A percentile compares a stretch with the other conserved stretches of the same genome.
Conservation (phyloP, 73 alveolate species). For the Paramecium octaurelia region DNA sequence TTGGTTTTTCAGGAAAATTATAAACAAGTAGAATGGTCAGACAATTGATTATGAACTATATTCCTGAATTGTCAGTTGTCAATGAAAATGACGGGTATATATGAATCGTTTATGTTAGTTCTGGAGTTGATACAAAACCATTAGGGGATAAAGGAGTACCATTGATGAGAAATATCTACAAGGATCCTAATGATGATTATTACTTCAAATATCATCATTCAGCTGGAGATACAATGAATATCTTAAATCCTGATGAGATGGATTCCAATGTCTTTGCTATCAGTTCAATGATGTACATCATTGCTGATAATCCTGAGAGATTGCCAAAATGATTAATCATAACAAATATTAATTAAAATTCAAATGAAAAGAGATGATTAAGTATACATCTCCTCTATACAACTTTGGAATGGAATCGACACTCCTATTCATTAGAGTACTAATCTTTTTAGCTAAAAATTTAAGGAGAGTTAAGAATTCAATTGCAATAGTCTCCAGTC, state of each 20-base stretch:
- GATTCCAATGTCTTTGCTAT: conserved; percentile 59
- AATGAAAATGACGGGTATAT: background rate
- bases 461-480: background rate
- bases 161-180: conserved; percentile 47
- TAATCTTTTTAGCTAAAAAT: conserved; percentile 29
- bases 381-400: background rate
- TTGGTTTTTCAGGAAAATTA: conserved; percentile 49
- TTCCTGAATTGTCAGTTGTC: conserved; percentile 1
- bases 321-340: conserved; percentile 27
- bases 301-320: conserved; percentile 49
- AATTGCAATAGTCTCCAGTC: background rate
- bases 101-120: background rate
- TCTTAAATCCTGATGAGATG: conserved; percentile 54
- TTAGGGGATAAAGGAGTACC: conserved; percentile 60
- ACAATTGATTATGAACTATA: background rate
- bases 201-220: conserved; percentile 60
- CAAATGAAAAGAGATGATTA: background rate
- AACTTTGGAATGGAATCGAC: background rate
- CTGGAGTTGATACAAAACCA: conserved; percentile 52
- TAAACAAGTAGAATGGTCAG: conserved; percentile 4
- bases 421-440: conserved; percentile 20
- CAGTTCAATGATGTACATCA: background rate
- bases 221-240: conserved; percentile 51
- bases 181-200: conserved; percentile 54
- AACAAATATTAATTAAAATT: background rate